phyloP scores from a whole-genome alignment of 1,139 yeast species.

The Arxiozyma slooffiae region DNA sequence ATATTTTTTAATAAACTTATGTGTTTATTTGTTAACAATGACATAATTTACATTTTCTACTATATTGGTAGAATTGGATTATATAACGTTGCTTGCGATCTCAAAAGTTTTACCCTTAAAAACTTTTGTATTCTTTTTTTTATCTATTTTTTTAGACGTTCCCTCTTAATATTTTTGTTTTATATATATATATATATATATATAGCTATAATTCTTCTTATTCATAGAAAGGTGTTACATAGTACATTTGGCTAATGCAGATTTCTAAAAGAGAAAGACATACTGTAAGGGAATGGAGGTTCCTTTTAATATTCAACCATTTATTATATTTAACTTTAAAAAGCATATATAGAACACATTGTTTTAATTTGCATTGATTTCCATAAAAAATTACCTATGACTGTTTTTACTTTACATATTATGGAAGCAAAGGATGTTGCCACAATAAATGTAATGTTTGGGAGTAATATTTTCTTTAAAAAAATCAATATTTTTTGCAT shows the following conservation, averaged over 20 bases:
- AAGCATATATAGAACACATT: background rate
- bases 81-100: background rate
- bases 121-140: too few species aligned
- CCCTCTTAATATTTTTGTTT: too few species aligned
- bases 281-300: background rate
- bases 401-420: background rate
- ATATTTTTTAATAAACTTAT: background rate
- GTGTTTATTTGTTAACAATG: background rate
- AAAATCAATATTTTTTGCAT: background rate
- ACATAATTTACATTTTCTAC: background rate
- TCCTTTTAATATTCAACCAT: too few species aligned
- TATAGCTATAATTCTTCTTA: background rate
- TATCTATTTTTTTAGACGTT: too few species aligned
- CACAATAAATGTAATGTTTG: background rate
- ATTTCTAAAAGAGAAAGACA: too few species aligned
- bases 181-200: too few species aligned
- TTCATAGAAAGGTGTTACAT: background rate
- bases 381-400: background rate
- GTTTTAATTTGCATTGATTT: background rate
- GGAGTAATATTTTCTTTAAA: background rate
- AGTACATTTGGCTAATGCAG: background rate
- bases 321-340: too few species aligned
- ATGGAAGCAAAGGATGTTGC: constrained; percentile 1
- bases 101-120: background rate
- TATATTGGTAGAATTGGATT: background rate